Base-by-base conservation (phyloP, 169 alveolate genomes). In the Plasmodium billcollinsi region DNA sequence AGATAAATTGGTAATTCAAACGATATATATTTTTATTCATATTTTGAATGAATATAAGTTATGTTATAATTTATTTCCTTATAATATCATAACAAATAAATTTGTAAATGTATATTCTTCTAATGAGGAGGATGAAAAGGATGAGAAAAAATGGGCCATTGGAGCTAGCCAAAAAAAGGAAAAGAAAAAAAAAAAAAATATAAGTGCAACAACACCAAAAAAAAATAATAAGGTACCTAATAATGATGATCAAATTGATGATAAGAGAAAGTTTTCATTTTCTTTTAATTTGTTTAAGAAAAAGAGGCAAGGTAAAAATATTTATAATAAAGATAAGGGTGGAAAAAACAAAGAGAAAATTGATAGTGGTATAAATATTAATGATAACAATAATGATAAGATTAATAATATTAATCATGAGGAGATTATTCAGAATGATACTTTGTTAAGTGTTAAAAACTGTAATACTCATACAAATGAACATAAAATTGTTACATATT, bases 1-100 rank as follows among this genome's bases (percentile, higher is more conserved):
- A 89, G 98, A 96, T 88, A 90, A 93, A 63, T 88, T 96, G 73
- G 95, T 95, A 39, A 76, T 96, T 39, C 97, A 96, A 76, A 90
- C 94, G 12, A 92, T 96, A 71, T 92, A 93, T 71, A 88, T 95
- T 39, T 95, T 80, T 61, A 80, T 66, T 21, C 90, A 80, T 92
- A 95, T 95, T 91, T 75, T 95, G 83, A 89, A 74, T 96, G 67
- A 94, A 80, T 92, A 78, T 86, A 88, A 94, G 93, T 56, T 93
- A 78, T 91, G 92, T 94, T 88, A 88, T 91, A 67, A 94, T 93
- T 65, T 90, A 91, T 88, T 92, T 93, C 90, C 90, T 74, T 80
- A 92, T 94, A 66, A 86, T 73, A 70, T 96, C 90, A 86, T 95
- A 89, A 88, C 91, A 59, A 62, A 89, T 58, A 72, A 89, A 91